A percentile compares a stretch with the other conserved stretches of the same genome.
Conservation (phyloP, 108 stramenopile genomes). For the Seminavis robusta region DNA sequence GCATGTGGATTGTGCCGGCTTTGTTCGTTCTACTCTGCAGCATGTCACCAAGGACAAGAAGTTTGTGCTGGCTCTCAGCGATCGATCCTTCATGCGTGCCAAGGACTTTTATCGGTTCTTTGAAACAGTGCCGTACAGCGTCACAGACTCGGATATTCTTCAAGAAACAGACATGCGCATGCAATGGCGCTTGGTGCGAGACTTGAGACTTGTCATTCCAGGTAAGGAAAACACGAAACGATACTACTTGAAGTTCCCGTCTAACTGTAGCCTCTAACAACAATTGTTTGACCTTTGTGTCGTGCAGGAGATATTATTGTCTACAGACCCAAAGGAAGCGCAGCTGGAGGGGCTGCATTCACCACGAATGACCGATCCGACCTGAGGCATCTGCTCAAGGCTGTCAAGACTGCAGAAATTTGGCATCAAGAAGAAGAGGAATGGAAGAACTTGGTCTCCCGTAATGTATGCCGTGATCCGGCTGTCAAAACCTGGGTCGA, state of each 20-base stretch:
- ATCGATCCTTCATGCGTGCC: slow-evolving; percentile 34
- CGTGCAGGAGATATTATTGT: slow-evolving; percentile 15
- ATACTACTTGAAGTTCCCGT: too few species aligned
- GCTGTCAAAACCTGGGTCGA: slow-evolving; percentile 15
- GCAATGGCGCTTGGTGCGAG: slow-evolving; percentile 17
- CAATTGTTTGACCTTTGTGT: not conserved
- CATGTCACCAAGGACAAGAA: slow-evolving; percentile 17
- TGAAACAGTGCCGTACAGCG: slow-evolving; percentile 7
- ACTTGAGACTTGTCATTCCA: slow-evolving; percentile 17
- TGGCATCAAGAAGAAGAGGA: slow-evolving; percentile 3
- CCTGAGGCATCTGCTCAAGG: slow-evolving; percentile 10
- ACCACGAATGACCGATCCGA: slow-evolving; percentile 17
- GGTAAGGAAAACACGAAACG: too few species aligned
- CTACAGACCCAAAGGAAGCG: slow-evolving; percentile 21
- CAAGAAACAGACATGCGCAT: not conserved
- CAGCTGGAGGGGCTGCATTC: slow-evolving; percentile 30
- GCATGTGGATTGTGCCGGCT: slow-evolving; percentile 31
- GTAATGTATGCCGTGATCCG: slow-evolving; percentile 14
- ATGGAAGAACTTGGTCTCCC: slow-evolving; percentile 6
- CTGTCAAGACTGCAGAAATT: slow-evolving; percentile 17
- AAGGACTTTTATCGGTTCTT: slow-evolving; percentile 31
- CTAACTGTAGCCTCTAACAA: too few species aligned
- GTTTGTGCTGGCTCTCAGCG: slow-evolving; percentile 22
- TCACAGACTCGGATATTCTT: slow-evolving; percentile 4
- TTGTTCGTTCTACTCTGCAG: slow-evolving; percentile 14